Percentiles rank a stretch among this genome's conserved stretches.
Conservation (phyloP, 805 yeast genomes). For the Teunomyces pallodes region DNA sequence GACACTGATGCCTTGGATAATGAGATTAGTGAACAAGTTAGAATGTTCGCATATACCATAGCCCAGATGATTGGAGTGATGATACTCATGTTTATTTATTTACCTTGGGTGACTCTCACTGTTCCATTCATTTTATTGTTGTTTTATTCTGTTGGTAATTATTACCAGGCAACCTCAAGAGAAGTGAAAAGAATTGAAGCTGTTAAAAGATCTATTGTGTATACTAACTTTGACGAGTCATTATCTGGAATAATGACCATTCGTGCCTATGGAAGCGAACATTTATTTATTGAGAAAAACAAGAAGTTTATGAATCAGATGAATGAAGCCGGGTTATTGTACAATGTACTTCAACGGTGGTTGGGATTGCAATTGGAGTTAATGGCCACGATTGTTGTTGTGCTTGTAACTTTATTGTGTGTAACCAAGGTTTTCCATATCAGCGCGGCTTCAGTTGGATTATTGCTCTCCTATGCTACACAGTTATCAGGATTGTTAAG, state of each 20-base stretch:
- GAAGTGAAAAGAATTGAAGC: constrained; percentile 78
- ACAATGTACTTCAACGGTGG: constrained; percentile 72
- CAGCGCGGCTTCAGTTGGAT: constrained; percentile 62
- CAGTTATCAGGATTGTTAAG: constrained; percentile 55
- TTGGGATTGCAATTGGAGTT: constrained; percentile 58
- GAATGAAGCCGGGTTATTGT: constrained; percentile 65
- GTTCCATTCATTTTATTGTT: constrained; percentile 50
- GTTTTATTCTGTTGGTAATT: constrained; percentile 46
- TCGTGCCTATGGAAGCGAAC: constrained; percentile 50
- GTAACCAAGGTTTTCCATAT: constrained; percentile 56
- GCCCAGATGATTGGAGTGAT: constrained; percentile 59
- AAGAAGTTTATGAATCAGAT: constrained; percentile 49
- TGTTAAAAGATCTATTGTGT: constrained; percentile 63
- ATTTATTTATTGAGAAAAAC: constrained; percentile 48
- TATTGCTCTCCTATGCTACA: constrained; percentile 60
- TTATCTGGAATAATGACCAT: constrained; percentile 65
- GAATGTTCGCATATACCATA: constrained; percentile 55
- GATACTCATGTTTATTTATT: constrained; percentile 60
- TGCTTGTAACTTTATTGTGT: constrained; percentile 56
- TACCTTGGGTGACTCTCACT: constrained; percentile 72
- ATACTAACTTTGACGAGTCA: constrained; percentile 67
- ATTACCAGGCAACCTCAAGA: constrained; percentile 68
- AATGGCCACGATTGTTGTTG: constrained; percentile 48
- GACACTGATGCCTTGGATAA: constrained; percentile 84
- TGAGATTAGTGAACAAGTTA: constrained; percentile 66